Evolutionary conservation across 2,329 filamentous ascomycete species (phyloP), one percentile per base, ranked within the genome.

Genomic region (Tolypocladium endophyticum): DNA sequence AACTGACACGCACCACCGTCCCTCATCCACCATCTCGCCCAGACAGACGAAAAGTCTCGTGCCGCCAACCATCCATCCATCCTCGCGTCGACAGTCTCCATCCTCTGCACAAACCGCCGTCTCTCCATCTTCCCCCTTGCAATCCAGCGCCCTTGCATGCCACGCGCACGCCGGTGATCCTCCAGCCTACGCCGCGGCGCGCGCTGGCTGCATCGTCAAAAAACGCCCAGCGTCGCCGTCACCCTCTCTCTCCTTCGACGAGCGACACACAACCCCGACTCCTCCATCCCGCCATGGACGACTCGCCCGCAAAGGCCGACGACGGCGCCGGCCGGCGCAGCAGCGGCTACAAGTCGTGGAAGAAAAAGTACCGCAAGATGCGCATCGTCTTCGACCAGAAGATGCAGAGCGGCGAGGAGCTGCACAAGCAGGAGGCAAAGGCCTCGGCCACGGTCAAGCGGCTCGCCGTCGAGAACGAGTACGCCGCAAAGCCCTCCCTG

Each of bases 291-390:
- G 35, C 39, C 58, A 74, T 73, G 72, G 72, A 70, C 60, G 72
- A 70, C 8, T 64, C 69, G 45, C 67, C 72, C 62, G 66, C 76
- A 64, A 79, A 79, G 64, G 70, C 71, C 64, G 77, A 80, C 61
- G 77, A 78, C 53, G 57, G 30, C 43, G 66, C 69, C 72, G 59
- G 81, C 56, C 68, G 68, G 55, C 71, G 66, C 65, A 69, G 67
- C 77, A 73, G 78, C 75, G 68, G 81, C 77, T 85, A 87, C 73
- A 87, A 84, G 69, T 88, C 85, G 53, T 88, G 82, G 80, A 91
- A 90, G 82, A 96, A 96, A 77, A 99, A 99, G 79, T 99, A 95
- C 74, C 88, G 89, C 68, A 95, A 95, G 81, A 90, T 94, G 86
- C 87, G 88, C 75, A 81, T 88, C 71, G 79, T 81, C 35, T 95